Evolutionary conservation across 169 alveolate genomes (phyloP).

Genomic region (Cyclospora cayetanensis): DNA sequence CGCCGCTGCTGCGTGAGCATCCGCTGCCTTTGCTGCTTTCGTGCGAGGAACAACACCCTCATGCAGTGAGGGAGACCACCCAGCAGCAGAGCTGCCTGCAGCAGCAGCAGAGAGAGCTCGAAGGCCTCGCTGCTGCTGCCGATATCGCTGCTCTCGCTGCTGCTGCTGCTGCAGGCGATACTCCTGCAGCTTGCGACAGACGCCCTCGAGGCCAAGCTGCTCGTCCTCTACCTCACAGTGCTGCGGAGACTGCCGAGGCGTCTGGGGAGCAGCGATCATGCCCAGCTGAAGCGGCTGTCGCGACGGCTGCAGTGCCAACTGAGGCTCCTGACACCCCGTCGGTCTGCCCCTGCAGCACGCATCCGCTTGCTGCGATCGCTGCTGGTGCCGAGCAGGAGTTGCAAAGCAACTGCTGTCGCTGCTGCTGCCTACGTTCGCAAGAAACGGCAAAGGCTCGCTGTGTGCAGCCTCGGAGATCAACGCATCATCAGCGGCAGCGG

Average conservation of each 20-base stretch:
- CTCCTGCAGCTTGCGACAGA: background rate
- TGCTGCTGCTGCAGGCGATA: conserved; percentile 30
- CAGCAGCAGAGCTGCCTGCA: background rate
- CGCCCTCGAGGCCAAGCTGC: conserved; percentile 3
- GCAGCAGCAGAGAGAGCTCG: background rate
- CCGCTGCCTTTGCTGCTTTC: background rate
- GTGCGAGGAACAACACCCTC: too few relatives aligned
- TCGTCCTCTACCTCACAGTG: background rate
- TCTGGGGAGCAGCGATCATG: background rate
- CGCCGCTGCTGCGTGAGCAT: background rate
- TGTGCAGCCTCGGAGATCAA: too few relatives aligned
- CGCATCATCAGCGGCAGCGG: conserved; percentile 1
- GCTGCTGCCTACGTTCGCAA: background rate
- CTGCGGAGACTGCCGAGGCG: conserved; percentile 7
- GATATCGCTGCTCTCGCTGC: conserved; percentile 2
- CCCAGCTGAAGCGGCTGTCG: background rate
- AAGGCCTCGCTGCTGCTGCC: conserved; percentile 5
- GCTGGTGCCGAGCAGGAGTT: conserved; percentile 1
- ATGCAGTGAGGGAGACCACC: too few relatives aligned
- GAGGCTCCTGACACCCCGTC: background rate
- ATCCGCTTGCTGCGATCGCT: conserved; percentile 35
- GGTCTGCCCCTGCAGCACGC: too few relatives aligned
- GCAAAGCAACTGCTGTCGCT: conserved; percentile 27
- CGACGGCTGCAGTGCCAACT: conserved; percentile 31
- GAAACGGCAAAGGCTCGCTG: background rate